Conservation (phyloP, 441 rosid genomes). For the Isatis lusitanica region DNA sequence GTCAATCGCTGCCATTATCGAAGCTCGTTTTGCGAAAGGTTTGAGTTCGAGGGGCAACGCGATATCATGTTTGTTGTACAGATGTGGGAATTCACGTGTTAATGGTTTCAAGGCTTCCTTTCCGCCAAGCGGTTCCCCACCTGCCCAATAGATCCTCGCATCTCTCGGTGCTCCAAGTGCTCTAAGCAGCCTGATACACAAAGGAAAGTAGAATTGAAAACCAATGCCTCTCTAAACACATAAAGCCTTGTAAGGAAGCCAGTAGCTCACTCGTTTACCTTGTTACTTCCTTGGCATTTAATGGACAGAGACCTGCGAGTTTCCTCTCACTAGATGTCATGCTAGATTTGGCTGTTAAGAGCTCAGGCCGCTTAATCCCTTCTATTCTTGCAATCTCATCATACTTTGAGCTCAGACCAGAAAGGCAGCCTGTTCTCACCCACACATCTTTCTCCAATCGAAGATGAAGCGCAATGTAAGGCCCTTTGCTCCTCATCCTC, state of each 20-base stretch:
- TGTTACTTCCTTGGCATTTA: slow-evolving; percentile 81
- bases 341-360: slow-evolving; percentile 77
- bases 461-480: slow-evolving; percentile 86
- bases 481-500: slow-evolving; percentile 82
- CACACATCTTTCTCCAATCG: slow-evolving; percentile 91
- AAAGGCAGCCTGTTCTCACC: slow-evolving; percentile 95
- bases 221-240: background rate
- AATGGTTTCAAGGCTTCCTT: slow-evolving; percentile 70
- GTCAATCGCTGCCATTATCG: slow-evolving; percentile 86
- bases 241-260: background rate
- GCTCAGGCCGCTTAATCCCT: slow-evolving; percentile 81
- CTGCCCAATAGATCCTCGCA: slow-evolving; percentile 87
- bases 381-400: slow-evolving; percentile 70
- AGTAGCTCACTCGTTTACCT: slow-evolving; percentile 43
- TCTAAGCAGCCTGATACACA: slow-evolving; percentile 66
- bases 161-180: slow-evolving; percentile 82
- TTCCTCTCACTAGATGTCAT: slow-evolving; percentile 77
- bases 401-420: slow-evolving; percentile 67
- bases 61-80: slow-evolving; percentile 78
- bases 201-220: background rate
- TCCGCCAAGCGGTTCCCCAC: slow-evolving; percentile 89
- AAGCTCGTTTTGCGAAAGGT: slow-evolving; percentile 75
- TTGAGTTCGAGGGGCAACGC: slow-evolving; percentile 75
- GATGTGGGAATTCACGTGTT: slow-evolving; percentile 61
- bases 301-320: slow-evolving; percentile 88